phyloP scores from a whole-genome alignment of 805 yeast species.

The Ascoidea tarda region DNA sequence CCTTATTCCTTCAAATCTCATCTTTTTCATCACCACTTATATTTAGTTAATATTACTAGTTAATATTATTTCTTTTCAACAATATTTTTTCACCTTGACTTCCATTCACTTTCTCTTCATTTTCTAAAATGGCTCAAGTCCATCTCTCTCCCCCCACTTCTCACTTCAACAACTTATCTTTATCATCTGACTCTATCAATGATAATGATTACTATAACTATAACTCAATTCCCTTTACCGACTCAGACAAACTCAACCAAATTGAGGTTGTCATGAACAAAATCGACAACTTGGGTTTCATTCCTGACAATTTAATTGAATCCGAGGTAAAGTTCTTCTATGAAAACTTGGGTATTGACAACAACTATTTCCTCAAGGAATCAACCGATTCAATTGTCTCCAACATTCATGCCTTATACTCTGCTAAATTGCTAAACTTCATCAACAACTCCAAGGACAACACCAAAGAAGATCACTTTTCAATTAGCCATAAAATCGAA shows the following conservation, averaged over 20 bases:
- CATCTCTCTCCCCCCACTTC: no score
- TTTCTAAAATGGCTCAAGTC: no score
- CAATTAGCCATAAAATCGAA: slow-evolving; percentile 70
- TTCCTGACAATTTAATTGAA: slow-evolving; percentile 79
- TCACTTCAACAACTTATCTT: no score
- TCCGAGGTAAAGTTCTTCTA: slow-evolving; percentile 85
- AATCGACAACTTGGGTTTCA: slow-evolving; percentile 72
- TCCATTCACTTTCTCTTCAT: no score
- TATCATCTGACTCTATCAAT: neutral
- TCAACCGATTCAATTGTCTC: slow-evolving; percentile 66
- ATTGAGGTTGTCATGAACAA: slow-evolving; percentile 69
- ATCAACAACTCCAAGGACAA: slow-evolving; percentile 31
- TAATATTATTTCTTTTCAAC: no score
- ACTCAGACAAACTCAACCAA: slow-evolving; percentile 51
- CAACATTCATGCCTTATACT: slow-evolving; percentile 78
- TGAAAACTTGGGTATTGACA: slow-evolving; percentile 77
- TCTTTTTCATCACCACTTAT: no score
- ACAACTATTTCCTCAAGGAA: slow-evolving; percentile 81
- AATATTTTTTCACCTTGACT: no score
- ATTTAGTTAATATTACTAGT: no score
- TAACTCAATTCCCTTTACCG: slow-evolving; percentile 60
- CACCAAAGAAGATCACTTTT: slow-evolving; percentile 27
- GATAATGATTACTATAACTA: slow-evolving; percentile 36
- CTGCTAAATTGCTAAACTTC: slow-evolving; percentile 85
- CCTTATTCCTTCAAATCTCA: no score